Evolutionary conservation across 805 yeast genomes (phyloP), one percentile per base, ranked within the genome.

Genomic region (Zygosaccharomyces kombuchaensis): DNA sequence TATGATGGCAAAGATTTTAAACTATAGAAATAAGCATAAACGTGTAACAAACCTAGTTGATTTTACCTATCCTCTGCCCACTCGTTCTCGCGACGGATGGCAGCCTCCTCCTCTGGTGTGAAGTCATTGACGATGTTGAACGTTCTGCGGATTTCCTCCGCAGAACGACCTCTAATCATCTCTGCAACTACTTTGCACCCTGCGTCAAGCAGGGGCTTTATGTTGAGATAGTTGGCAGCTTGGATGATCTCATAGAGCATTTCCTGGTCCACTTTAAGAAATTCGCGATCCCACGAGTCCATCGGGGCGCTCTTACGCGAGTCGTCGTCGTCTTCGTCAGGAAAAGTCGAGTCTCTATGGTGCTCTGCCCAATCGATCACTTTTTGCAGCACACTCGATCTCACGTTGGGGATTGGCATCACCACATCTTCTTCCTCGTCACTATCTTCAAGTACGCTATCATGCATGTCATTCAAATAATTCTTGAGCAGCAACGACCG

Each of bases 301-400:
- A 91, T 88, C 3, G 96, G 96, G 2, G 89, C 88, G n/a, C 91
- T 76, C 62, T 86, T 87, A 64, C 85, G 81, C 19, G 87, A 78
- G 55, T 87, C 95, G 44, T 84, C 90, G 52, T 87, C 96, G 47
- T 80, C 87, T 44, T 83, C 90, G 51, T 82, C 88, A 14, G 87
- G 86, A 67, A 82, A 82, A 14, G 73, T 73, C 8, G 85, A 77
- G 62, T 87, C 89, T 65, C 83, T 85, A 72, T 91, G 96, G 65
- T 91, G 93, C 60, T 87, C 95, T 59, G 96, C 89, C 95, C 96
- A 91, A 63, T 91, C 96, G 44, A 91, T 73, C n/a, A 91, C 91
- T 63, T 89, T 88, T 65, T 84, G 80, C 68, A 91, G 74, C 16
- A 91, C 96, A 13, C 84, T 81, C 8, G 95, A 84, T 54, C 91